phyloP scores from a whole-genome alignment of 2,329 filamentous ascomycete species.

The Hymenoscyphus repandus region DNA sequence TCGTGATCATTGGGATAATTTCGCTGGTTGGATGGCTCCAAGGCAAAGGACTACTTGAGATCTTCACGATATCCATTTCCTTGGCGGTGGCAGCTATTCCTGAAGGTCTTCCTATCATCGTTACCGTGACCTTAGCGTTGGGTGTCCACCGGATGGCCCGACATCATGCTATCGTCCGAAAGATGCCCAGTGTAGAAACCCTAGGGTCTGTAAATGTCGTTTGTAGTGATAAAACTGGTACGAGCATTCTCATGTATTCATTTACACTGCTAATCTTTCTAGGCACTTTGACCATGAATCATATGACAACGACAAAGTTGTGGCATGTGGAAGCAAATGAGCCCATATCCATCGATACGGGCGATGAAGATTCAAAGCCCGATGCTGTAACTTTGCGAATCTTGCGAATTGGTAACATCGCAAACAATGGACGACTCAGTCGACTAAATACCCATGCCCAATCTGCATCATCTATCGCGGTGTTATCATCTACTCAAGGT shows the following conservation, averaged over 20 bases:
- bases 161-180: slow-evolving; percentile 89
- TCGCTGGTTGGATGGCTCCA: slow-evolving; percentile 86
- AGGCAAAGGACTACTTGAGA: slow-evolving; percentile 83
- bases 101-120: slow-evolving; percentile 94
- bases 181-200: slow-evolving; percentile 95
- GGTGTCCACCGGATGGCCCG: slow-evolving; percentile 96
- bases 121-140: slow-evolving; percentile 90
- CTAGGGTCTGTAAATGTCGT: slow-evolving; percentile 99
- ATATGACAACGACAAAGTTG: slow-evolving; percentile 96
- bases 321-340: slow-evolving; percentile 78
- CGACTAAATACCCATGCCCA: slow-evolving; percentile 65
- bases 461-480: slow-evolving; percentile 66
- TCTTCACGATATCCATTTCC: slow-evolving; percentile 96
- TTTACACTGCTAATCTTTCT: slow-evolving; percentile 18
- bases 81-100: slow-evolving; percentile 94
- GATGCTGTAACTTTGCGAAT: slow-evolving; percentile 75
- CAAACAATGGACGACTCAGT: slow-evolving; percentile 85
- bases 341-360: slow-evolving; percentile 42
- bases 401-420: slow-evolving; percentile 88
- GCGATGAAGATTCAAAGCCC: slow-evolving; percentile 55
- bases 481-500: slow-evolving; percentile 77
- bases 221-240: slow-evolving; percentile 94
- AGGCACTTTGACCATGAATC: slow-evolving; percentile 92
- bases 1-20: slow-evolving; percentile 89
- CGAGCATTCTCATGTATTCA: slow-evolving; percentile 12